These are phyloP conservation scores for Grosmannia penicillata DNA, from an alignment of 2,329 filamentous ascomycete genomes.

Conservation along the genomic window DNA sequence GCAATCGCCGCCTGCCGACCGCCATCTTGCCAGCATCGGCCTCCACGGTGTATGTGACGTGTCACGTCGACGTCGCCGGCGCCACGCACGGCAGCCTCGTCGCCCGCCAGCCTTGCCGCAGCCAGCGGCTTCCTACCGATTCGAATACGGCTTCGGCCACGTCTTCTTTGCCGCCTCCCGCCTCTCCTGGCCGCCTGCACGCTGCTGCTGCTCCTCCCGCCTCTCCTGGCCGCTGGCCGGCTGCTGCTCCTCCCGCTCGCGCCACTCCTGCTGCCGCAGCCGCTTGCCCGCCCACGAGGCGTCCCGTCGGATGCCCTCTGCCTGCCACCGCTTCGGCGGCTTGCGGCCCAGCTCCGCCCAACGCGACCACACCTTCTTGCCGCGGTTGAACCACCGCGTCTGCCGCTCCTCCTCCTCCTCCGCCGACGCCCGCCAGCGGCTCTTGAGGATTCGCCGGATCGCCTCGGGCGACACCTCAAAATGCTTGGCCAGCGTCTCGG, in stretches of 20 bases:
- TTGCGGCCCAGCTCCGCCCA: conserved; percentile 47
- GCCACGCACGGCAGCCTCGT: too few species aligned
- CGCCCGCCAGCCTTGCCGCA: not conserved
- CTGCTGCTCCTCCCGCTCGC: not conserved
- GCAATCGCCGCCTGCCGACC: too few species aligned
- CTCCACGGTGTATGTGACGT: too few species aligned
- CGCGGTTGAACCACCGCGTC: conserved; percentile 45
- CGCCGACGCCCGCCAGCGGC: conserved; percentile 52
- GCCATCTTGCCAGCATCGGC: too few species aligned
- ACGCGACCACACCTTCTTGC: conserved; percentile 42
- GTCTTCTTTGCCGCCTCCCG: too few species aligned
- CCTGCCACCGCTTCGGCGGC: conserved; percentile 45
- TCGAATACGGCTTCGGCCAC: too few species aligned
- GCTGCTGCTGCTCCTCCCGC: not conserved
- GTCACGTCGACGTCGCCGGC: too few species aligned
- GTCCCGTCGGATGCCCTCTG: conserved; percentile 24
- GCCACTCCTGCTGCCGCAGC: conserved; percentile 1
- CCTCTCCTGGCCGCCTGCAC: not conserved
- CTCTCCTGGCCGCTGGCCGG: not conserved
- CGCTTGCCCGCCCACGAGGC: conserved; percentile 8
- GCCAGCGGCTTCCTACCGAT: too few species aligned
- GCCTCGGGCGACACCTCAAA: conserved; percentile 83
- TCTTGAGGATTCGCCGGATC: conserved; percentile 72
- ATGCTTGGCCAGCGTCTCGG: conserved; percentile 53
- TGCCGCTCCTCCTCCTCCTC: conserved; percentile 43